Conservation (phyloP, 306 rosid genomes). For the Mucuna pruriens region DNA sequence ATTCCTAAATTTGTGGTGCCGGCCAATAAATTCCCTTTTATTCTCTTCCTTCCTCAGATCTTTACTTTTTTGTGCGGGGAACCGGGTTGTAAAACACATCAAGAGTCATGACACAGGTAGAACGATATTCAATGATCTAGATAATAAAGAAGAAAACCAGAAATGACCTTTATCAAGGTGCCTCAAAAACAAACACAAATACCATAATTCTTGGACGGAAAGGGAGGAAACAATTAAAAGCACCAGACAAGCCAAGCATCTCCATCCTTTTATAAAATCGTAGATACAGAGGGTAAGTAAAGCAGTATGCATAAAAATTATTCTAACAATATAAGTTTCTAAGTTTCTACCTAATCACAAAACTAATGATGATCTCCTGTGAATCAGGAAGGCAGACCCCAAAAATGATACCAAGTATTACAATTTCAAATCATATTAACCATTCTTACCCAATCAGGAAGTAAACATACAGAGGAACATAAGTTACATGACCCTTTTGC, state of each 20-base stretch:
- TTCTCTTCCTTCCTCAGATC: neutral
- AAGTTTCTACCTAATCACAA: neutral
- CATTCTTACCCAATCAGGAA: constrained; percentile 36
- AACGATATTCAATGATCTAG: constrained; percentile 27
- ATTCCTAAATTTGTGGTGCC: neutral
- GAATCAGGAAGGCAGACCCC: constrained; percentile 26
- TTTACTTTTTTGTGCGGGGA: neutral
- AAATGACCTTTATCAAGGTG: constrained; percentile 19
- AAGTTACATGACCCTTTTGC: constrained; percentile 11
- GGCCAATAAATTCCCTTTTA: neutral
- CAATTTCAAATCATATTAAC: constrained; percentile 39
- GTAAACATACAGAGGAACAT: constrained; percentile 14
- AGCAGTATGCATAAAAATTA: constrained; percentile 7
- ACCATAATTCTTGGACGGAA: neutral
- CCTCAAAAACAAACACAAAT: constrained; percentile 7
- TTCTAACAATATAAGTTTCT: neutral
- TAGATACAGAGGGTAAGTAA: neutral
- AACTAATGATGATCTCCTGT: constrained; percentile 31
- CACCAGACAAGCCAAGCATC: constrained; percentile 34
- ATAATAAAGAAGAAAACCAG: constrained; percentile 20
- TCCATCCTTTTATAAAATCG: neutral
- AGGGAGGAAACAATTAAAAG: constrained; percentile 8
- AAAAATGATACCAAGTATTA: constrained; percentile 1
- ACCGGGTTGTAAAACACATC: neutral
- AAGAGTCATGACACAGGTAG: constrained; percentile 37